Conservation (phyloP, 768 basidiomycete species). For the Fibroporia radiculosa region DNA sequence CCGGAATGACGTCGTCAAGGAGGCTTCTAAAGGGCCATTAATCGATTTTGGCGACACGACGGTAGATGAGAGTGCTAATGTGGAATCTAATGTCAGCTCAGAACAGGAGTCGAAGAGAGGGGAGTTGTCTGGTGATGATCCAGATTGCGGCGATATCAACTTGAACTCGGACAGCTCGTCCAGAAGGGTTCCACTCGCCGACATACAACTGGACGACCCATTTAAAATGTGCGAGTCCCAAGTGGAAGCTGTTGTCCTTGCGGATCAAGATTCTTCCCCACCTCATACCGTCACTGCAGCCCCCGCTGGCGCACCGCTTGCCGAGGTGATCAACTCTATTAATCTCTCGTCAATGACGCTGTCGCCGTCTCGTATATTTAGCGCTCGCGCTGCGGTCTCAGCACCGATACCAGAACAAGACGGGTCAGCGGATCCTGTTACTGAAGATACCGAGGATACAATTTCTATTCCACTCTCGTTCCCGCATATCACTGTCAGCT, state of each 20-base stretch:
- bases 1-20: constrained; percentile 10
- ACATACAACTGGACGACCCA: constrained; percentile 14
- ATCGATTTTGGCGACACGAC: constrained; percentile 23
- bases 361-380: neutral
- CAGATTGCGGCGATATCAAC: neutral
- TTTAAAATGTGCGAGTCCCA: constrained; percentile 7
- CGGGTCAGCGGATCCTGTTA: neutral
- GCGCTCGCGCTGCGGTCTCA: neutral
- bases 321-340: constrained; percentile 24
- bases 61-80: neutral
- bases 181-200: constrained; percentile 15
- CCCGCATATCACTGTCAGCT: constrained; percentile 16
- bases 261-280: neutral
- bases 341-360: constrained; percentile 15
- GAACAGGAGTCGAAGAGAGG: neutral
- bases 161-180: neutral
- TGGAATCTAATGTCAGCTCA: too few relatives aligned
- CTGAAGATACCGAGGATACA: neutral
- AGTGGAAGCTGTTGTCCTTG: neutral
- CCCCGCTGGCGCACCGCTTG: constrained; percentile 20
- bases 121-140: too few relatives aligned
- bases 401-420: neutral
- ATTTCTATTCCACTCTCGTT: constrained; percentile 4
- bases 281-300: constrained; percentile 6
- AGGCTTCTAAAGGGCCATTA: constrained; percentile 22